Conservation (phyloP, 306 rosid genomes). For the Fragaria nilgerrensis region DNA sequence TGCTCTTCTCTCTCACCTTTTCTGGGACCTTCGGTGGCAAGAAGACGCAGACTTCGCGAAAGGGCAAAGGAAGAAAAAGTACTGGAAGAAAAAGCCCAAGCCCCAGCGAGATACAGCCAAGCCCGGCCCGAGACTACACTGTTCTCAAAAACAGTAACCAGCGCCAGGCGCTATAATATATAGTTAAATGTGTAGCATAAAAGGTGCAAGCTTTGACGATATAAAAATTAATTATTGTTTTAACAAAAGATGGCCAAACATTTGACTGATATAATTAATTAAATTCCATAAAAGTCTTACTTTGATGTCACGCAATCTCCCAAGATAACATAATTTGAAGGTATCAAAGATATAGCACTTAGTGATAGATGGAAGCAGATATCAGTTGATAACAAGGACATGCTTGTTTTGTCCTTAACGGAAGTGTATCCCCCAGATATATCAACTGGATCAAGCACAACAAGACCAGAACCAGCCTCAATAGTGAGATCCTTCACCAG, state of each 20-base stretch:
- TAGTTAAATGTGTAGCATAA: background rate
- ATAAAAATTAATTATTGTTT: background rate
- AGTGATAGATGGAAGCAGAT: slow-evolving; percentile 92
- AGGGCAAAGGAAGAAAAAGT: no score
- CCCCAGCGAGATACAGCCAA: no score
- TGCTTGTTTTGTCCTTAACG: slow-evolving; percentile 85
- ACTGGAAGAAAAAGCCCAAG: no score
- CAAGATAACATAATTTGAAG: slow-evolving; percentile 81
- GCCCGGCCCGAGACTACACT: no score
- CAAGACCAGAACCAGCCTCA: slow-evolving; percentile 97
- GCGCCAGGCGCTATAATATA: no score
- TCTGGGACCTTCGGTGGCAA: no score
- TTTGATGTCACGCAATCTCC: slow-evolving; percentile 98
- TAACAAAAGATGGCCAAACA: background rate
- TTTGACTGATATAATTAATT: background rate
- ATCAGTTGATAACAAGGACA: slow-evolving; percentile 81
- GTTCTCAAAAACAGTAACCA: no score
- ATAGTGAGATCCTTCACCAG: slow-evolving; percentile 85
- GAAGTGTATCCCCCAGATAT: slow-evolving; percentile 97
- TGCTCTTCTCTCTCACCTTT: no score
- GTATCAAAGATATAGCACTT: slow-evolving; percentile 81
- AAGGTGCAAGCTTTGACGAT: background rate
- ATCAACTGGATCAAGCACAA: slow-evolving; percentile 91
- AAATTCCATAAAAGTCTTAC: slow-evolving; percentile 29
- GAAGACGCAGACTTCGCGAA: no score